phyloP scores from a whole-genome alignment of 441 rosid genomes.

The Mallotus japonicus region DNA sequence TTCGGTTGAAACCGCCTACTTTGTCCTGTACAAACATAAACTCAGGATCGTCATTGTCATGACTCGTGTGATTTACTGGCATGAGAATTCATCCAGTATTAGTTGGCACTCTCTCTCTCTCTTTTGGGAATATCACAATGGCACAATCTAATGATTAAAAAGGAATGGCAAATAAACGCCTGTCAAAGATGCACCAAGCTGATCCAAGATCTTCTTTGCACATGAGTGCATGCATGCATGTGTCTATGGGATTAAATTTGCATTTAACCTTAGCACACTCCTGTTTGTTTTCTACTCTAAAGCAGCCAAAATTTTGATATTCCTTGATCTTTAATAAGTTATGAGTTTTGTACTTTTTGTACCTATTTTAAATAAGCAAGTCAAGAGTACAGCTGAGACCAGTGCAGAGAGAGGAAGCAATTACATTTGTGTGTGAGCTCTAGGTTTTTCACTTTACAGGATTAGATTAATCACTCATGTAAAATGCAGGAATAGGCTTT shows the following conservation, averaged over 20 bases:
- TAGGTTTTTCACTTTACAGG: slow-evolving; percentile 1
- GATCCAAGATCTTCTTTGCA: neutral
- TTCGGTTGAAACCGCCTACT: slow-evolving; percentile 78
- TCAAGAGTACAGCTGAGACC: neutral
- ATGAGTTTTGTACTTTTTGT: neutral
- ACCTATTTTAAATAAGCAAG: neutral
- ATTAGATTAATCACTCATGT: neutral
- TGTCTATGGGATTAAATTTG: neutral
- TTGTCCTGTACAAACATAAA: slow-evolving; percentile 51
- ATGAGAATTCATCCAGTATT: neutral
- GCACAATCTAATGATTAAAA: neutral
- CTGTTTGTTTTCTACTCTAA: neutral
- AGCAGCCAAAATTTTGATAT: neutral
- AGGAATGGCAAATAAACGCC: neutral
- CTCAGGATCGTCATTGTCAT: slow-evolving; percentile 6
- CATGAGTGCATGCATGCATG: neutral
- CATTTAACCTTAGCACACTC: neutral
- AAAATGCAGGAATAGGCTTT: slow-evolving; percentile 1
- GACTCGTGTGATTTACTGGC: slow-evolving; percentile 2
- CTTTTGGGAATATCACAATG: neutral
- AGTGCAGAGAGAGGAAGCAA: neutral
- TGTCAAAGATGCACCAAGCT: neutral
- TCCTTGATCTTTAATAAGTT: neutral
- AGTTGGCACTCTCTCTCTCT: neutral
- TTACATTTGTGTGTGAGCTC: neutral